Percentiles rank a stretch among this genome's conserved stretches.
Conservation (phyloP, 2,329 filamentous ascomycete genomes). For the Nemania sp. region DNA sequence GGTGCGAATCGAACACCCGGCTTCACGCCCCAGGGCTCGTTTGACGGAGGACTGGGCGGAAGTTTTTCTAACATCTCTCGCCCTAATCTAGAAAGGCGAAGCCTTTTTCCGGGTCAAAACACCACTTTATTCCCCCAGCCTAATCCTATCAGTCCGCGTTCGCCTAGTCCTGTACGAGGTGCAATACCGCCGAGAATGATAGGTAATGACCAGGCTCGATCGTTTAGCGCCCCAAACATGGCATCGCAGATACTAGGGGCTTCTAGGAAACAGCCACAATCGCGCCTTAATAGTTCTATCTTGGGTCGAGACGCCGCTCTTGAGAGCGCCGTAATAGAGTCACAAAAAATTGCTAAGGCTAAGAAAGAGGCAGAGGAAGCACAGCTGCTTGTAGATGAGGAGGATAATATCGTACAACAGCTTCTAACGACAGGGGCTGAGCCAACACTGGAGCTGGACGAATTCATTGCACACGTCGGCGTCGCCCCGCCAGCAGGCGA, state of each 20-base stretch:
- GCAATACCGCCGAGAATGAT: slow-evolving; percentile 64
- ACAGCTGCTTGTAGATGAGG: slow-evolving; percentile 72
- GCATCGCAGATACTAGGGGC: slow-evolving; percentile 65
- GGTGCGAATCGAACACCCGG: slow-evolving; percentile 61
- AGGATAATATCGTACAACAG: slow-evolving; percentile 75
- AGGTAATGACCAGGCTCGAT: slow-evolving; percentile 64
- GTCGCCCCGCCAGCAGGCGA: slow-evolving; percentile 65
- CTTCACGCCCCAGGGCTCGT: slow-evolving; percentile 70
- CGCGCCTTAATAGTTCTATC: slow-evolving; percentile 55
- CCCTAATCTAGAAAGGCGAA: slow-evolving; percentile 58
- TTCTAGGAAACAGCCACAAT: slow-evolving; percentile 53
- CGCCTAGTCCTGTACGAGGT: slow-evolving; percentile 76
- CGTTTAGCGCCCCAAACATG: slow-evolving; percentile 71
- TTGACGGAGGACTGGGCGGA: slow-evolving; percentile 59
- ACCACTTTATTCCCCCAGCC: slow-evolving; percentile 68
- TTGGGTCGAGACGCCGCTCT: slow-evolving; percentile 54
- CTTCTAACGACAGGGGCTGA: slow-evolving; percentile 71
- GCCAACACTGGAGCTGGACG: slow-evolving; percentile 71
- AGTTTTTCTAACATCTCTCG: slow-evolving; percentile 62
- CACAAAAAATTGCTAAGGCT: slow-evolving; percentile 65
- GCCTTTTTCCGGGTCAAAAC: slow-evolving; percentile 64
- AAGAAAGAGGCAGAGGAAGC: slow-evolving; percentile 69
- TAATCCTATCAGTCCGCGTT: slow-evolving; percentile 71
- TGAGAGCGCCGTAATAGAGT: slow-evolving; percentile 62
- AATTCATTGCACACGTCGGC: slow-evolving; percentile 74